Evolutionary conservation across 495 filamentous ascomycete genomes (phyloP), one percentile per base, ranked within the genome.

Genomic region (Tuber magnatum): DNA sequence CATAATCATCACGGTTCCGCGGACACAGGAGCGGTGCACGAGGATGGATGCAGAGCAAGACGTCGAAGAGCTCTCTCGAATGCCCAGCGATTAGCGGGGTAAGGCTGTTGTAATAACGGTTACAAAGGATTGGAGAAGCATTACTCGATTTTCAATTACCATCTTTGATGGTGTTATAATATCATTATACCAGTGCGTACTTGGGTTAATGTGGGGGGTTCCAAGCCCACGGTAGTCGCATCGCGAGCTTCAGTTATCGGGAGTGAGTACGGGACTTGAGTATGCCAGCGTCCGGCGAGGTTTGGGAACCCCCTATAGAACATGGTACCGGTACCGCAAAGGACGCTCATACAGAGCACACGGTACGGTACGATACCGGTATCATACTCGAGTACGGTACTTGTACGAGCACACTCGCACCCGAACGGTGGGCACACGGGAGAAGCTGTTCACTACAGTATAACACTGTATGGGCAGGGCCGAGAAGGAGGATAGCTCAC

Each of bases 111-210:
- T 65, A 65, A 35, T 35, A 65, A 65, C 56, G 14, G 56, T 65
- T 65, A 65, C 56, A 65, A 65, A 65, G 14, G 28, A 65, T 65
- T 65, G 28, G 28, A 35, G 56, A 65, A 65, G 14, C 32, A 65
- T 65, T 65, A 65, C 56, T 18, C 56, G 56, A 65, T 65, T 65
- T 35, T 35, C 56, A 65, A 65, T 65, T 65, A 32, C 32, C 56
- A 65, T 65, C 56, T 65, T 32, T 65, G 28, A 65, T 35, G 35
- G 18, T 65, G 56, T 65, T 65, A 65, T 65, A 35, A 4, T 65
- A 18, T n/a, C n/a, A n/a, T n/a, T n/a, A n/a, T n/a, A n/a, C n/a
- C n/a, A n/a, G n/a, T 35, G 56, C 14, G 16, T 10, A 43, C 8
- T 43, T 43, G 28, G n/a, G 56, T 32, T 61, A 61, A 61, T 61